Conservation (phyloP, 2,329 filamentous ascomycete genomes). For the Beauveria sp. region DNA sequence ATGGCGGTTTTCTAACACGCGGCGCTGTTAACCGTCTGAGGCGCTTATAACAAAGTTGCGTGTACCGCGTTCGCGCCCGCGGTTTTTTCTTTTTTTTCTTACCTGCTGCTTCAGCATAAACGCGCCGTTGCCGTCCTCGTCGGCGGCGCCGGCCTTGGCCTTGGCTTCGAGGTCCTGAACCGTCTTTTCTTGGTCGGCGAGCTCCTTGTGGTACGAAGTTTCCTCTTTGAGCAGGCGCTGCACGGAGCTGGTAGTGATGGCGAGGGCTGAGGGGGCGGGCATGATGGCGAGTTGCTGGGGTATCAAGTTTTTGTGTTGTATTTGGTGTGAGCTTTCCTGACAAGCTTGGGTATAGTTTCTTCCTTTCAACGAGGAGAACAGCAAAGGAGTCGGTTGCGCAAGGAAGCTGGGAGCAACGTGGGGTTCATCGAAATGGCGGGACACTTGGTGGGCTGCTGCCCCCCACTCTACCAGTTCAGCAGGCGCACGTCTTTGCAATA, state of each 20-base stretch:
- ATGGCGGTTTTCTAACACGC: conserved; percentile 60
- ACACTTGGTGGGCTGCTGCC: not conserved
- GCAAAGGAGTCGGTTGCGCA: not conserved
- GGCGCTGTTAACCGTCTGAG: conserved; percentile 3
- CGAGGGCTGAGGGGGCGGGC: conserved; percentile 68
- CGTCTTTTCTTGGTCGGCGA: conserved; percentile 64
- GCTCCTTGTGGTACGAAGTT: conserved; percentile 80
- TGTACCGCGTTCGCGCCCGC: no score
- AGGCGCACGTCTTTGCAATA: not conserved
- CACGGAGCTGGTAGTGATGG: conserved; percentile 73
- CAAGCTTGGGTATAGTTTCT: no score
- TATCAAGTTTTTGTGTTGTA: not conserved
- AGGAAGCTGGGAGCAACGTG: not conserved
- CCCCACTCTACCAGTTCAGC: not conserved
- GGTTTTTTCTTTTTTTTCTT: not conserved
- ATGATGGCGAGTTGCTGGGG: conserved; percentile 37
- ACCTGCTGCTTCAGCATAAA: conserved; percentile 86
- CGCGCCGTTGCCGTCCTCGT: conserved; percentile 66
- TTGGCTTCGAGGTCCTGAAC: conserved; percentile 62
- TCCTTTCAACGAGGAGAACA: not conserved
- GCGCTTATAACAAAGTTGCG: no score
- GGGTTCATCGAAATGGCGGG: not conserved
- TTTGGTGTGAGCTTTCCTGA: no score
- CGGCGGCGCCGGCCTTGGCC: conserved; percentile 37
- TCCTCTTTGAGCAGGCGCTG: conserved; percentile 87